These are phyloP conservation scores for Penicillium paneum DNA, from an alignment of 2,329 filamentous ascomycete genomes.

Conservation along the genomic window DNA sequence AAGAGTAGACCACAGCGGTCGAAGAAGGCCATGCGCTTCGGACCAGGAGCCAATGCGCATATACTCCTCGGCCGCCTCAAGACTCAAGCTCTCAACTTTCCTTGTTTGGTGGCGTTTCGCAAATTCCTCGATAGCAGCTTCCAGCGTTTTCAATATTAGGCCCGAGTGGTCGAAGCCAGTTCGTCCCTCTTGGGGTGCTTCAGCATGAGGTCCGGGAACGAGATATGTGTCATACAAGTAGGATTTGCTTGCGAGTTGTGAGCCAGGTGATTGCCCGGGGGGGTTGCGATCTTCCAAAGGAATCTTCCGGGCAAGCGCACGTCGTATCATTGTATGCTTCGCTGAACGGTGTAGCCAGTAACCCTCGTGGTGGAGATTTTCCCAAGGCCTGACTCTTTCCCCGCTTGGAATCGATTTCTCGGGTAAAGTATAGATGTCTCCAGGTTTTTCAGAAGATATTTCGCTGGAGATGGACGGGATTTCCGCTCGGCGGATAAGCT, in stretches of 20 bases:
- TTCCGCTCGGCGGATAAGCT: slow-evolving; percentile 55
- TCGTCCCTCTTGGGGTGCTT: slow-evolving; percentile 46
- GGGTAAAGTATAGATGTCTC: slow-evolving; percentile 37
- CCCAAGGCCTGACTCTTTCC: slow-evolving; percentile 56
- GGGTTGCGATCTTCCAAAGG: slow-evolving; percentile 58
- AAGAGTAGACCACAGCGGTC: slow-evolving; percentile 54
- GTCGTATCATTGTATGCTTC: slow-evolving; percentile 51
- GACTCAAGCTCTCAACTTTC: slow-evolving; percentile 52
- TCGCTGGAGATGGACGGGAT: slow-evolving; percentile 45
- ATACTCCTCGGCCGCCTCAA: slow-evolving; percentile 56
- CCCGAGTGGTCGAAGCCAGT: slow-evolving; percentile 51
- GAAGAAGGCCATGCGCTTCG: slow-evolving; percentile 52
- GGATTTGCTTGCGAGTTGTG: slow-evolving; percentile 53
- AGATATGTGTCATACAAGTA: slow-evolving; percentile 60
- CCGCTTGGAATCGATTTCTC: slow-evolving; percentile 51
- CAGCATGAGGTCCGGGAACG: slow-evolving; percentile 56
- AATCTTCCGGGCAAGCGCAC: slow-evolving; percentile 53
- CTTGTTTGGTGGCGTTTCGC: slow-evolving; percentile 51
- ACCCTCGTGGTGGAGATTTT: slow-evolving; percentile 59
- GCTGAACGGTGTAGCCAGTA: slow-evolving; percentile 59
- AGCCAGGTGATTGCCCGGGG: slow-evolving; percentile 55
- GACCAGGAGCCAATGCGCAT: slow-evolving; percentile 50
- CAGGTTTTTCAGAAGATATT: slow-evolving; percentile 21
- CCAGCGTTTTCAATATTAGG: slow-evolving; percentile 50
- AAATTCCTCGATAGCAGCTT: slow-evolving; percentile 51